Evolutionary conservation across 1,139 yeast species (phyloP), one percentile per base, ranked within the genome.

Genomic region (Candida mesenterica): DNA sequence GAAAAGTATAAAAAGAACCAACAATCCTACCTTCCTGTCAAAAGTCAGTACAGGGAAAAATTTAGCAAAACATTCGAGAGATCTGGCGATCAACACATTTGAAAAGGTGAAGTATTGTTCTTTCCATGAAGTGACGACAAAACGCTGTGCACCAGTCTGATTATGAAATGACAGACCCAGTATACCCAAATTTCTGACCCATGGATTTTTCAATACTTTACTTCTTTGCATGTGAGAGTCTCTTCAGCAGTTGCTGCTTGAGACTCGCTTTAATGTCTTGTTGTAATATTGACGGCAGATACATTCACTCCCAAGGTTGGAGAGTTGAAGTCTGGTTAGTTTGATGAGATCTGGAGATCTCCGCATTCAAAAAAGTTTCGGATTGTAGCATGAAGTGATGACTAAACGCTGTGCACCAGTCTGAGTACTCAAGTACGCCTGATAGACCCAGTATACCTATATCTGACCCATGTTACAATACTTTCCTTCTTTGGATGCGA

Each of bases 71-170:
- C 42, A 15, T 8, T 13, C 12, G 15, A 25, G 43, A 43, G 48
- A 48, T 47, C 46, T 18, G 51, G 41, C 30, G 46, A 47, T 42
- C 49, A 39, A 40, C 34, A 9, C 32, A 35, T 34, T 34, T 34
- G 34, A 40, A 39, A 30, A 42, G 36, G 40, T 41, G 28, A 34
- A 26, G 37, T 19, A 29, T 24, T 34, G 36, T 28, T n/a, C 22
- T 6, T 19, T 28, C 15, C 23, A 29, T 32, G 33, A 54, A 33
- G 59, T 62, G 72, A 66, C 53, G 71, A 66, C 71, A 64, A 64
- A 59, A 63, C 68, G 73, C 73, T 67, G 73, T 67, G 73, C 73
- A 67, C 73, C 73, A 67, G 72, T 66, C 73, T 65, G 73, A 67
- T 67, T 61, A 63, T 70, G 63, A 68, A 52, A 66, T 67, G 73